Percentiles rank a stretch among this genome's conserved stretches.
phyloP scores from a whole-genome alignment of 1,284 basidiomycete genomes.

The Cryptococcus neoformans region DNA sequence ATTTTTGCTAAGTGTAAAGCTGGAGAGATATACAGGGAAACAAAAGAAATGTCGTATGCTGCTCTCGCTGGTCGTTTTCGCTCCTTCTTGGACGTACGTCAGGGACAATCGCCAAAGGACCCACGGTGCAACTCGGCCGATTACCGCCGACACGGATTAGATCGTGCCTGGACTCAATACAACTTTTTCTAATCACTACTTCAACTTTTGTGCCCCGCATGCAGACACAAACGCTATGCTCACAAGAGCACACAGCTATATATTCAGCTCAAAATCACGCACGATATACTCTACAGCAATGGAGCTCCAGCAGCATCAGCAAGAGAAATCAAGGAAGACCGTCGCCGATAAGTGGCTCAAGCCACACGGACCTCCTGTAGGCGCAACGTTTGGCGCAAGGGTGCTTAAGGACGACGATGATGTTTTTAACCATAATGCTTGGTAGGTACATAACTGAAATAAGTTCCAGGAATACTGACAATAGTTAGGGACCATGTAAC shows the following conservation, averaged over 20 bases:
- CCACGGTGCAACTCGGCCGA: conserved; percentile 20
- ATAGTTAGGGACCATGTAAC: conserved; percentile 73
- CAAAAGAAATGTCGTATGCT: background rate
- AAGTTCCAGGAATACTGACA: conserved; percentile 11
- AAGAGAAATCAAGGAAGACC: background rate
- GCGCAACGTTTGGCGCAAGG: conserved; percentile 44
- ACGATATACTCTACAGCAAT: no score
- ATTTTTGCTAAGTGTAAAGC: background rate
- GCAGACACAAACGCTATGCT: background rate
- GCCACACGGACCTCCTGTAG: conserved; percentile 43
- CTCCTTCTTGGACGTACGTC: background rate
- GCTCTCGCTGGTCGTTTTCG: background rate
- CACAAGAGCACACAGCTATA: no score
- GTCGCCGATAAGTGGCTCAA: conserved; percentile 47
- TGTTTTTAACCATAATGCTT: conserved; percentile 48
- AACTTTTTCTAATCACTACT: background rate
- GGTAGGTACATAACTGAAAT: conserved; percentile 26
- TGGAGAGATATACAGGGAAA: conserved; percentile 4
- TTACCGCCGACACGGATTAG: conserved; percentile 9
- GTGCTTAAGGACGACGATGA: conserved; percentile 40
- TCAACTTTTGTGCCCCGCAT: background rate
- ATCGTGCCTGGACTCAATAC: background rate
- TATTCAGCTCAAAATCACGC: no score
- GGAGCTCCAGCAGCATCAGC: no score
- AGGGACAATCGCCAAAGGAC: background rate